phyloP scores from a whole-genome alignment of 257 asterid species.

The Leptodermis oblonga region DNA sequence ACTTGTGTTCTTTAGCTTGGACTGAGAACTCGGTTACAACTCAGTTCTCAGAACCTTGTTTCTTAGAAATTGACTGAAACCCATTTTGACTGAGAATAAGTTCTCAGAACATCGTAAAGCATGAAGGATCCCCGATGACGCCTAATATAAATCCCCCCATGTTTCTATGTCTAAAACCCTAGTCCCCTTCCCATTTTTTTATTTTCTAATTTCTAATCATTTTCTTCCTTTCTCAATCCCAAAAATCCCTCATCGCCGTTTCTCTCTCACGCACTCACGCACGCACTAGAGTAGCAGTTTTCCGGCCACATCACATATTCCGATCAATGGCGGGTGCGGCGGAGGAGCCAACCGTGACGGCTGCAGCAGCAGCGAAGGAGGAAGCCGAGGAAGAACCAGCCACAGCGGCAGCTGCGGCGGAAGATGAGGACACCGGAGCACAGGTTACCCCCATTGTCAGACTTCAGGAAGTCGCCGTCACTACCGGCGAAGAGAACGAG shows the following conservation, averaged over 20 bases:
- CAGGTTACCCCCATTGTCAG: conserved; percentile 68
- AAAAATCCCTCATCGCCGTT: background rate
- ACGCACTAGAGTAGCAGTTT: too few species aligned
- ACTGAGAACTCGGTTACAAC: too few species aligned
- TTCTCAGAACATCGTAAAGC: too few species aligned
- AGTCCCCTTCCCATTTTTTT: conserved; percentile 5
- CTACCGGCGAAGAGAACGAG: conserved; percentile 83
- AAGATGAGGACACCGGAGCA: conserved; percentile 86
- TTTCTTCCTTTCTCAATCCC: background rate
- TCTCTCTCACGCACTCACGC: conserved; percentile 5
- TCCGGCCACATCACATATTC: background rate
- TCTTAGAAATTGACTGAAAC: too few species aligned
- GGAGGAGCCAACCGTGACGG: conserved; percentile 19
- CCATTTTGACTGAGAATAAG: too few species aligned
- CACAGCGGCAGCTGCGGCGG: conserved; percentile 28
- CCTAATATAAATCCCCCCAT: too few species aligned
- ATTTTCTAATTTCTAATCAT: background rate
- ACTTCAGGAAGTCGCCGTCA: conserved; percentile 69
- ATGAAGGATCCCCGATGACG: too few species aligned
- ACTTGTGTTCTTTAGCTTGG: too few species aligned
- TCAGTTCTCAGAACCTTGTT: too few species aligned
- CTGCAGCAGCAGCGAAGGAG: conserved; percentile 35
- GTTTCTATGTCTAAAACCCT: conserved; percentile 5
- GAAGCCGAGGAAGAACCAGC: conserved; percentile 41
- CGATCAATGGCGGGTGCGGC: conserved; percentile 42